Evolutionary conservation across 345 rosid genomes (phyloP), one percentile per base, ranked within the genome.

Genomic region (Gossypium thurberi): DNA sequence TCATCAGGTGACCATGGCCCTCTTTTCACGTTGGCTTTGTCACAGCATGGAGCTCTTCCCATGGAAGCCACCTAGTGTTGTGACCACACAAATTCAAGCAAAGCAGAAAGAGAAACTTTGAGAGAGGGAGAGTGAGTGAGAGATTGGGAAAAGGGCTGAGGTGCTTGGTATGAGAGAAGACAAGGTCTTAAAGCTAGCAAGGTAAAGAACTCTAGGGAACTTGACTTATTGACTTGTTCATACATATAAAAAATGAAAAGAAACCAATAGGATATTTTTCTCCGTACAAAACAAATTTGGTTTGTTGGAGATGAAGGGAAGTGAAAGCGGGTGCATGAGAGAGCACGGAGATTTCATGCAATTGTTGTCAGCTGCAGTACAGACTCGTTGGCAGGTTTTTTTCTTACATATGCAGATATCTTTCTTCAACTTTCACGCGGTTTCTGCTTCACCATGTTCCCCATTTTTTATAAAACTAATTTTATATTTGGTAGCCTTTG

Each of bases 21-120:
- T 69, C 74, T 75, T 72, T 81, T 78, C 75, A 81, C 82, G 51
- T 78, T 76, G 25, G 82, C 78, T 60, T 78, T 82, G 59, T 82
- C 84, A 65, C 84, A 82, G 62, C 84, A 78, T n/a, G 82, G 84
- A 63, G 84, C 80, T 69, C 82, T 78, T 44, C 82, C 84, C 84
- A 78, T 81, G 15, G 71, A 48, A 48, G 1, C 43, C 23, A 60
- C 6, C 14, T 7, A 4, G n/a, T 50, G 53, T 3, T 15, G n/a
- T 50, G 14, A 23, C 0, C 20, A n/a, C 65, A 60, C 65, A 28
- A 28, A 28, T 28, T 28, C 37, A 28, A 28, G 37, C 37, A 28
- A 28, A 28, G 37, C 37, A 28, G 6, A 60, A 28, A 50, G 37
- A 57, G 23, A n/a, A 5, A 53, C 25, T 15, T 1, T 0, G 60